Evolutionary conservation across 1,284 basidiomycete genomes (phyloP).

Genomic region (Agroathelia rolfsii): DNA sequence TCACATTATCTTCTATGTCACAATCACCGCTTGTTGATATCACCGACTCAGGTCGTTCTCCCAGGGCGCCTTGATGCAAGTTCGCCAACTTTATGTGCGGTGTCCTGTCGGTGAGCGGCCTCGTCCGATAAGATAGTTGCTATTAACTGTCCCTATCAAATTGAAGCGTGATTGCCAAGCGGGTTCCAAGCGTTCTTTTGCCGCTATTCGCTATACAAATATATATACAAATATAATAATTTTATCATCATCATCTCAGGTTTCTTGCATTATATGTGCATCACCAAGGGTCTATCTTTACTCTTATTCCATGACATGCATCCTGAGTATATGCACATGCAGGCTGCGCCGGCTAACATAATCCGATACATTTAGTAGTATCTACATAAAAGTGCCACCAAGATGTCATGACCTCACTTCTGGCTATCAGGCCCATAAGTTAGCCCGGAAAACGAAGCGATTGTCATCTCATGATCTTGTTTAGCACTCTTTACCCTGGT

Average conservation of each 20-base stretch:
- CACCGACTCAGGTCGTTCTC: no score
- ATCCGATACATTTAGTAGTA: conserved; percentile 62
- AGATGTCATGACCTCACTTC: no score
- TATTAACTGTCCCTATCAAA: conserved; percentile 38
- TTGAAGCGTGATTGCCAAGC: conserved; percentile 65
- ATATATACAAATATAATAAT: conserved; percentile 4
- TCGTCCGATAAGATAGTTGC: conserved; percentile 6
- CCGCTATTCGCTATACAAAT: background rate
- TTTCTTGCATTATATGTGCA: conserved; percentile 66
- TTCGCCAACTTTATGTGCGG: conserved; percentile 63
- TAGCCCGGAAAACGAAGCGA: background rate
- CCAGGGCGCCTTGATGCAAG: no score
- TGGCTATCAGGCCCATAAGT: conserved; percentile 16
- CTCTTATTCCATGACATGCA: no score
- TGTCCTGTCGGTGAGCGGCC: conserved; percentile 46
- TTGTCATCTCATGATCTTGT: no score
- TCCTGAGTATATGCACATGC: no score
- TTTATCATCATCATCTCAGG: conserved; percentile 24
- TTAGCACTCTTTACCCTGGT: no score
- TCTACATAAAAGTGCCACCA: conserved; percentile 4
- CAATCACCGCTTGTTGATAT: no score
- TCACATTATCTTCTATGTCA: no score
- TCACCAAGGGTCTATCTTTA: no score
- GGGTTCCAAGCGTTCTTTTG: conserved; percentile 11
- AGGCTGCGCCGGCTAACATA: conserved; percentile 57